Evolutionary conservation across 768 basidiomycete genomes (phyloP), one percentile per base, ranked within the genome.

Genomic region (Steccherinum ochraceum): DNA sequence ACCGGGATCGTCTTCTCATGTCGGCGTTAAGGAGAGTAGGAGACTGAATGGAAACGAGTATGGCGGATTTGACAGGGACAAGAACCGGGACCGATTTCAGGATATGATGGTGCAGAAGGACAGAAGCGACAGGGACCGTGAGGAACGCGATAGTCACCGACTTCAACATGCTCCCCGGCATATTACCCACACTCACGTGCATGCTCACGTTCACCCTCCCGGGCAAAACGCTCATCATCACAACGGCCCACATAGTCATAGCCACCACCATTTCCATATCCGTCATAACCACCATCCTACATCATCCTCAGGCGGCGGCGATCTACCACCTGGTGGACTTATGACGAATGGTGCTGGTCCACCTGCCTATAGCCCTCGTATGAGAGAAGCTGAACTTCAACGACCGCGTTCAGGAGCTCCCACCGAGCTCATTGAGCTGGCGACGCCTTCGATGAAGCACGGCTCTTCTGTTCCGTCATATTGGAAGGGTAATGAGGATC

Each of bases 211-310:
- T 23, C 54, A 61, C 40, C 52, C 52, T 7, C 65, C 56, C n/a
- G 54, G 40, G 2, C 64, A 61, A 19, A 43, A 52, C 2, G 44
- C 46, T 10, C 63, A 60, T 2, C 53, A 57, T 11, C 41, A 25
- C 51, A 49, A 45, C 11, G 18, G 23, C 4, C 63, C 63, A 18
- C 54, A 47, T 27, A 56, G 46, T 16, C 58, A 20, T 57, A 59
- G 3, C 59, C 46, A 13, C 58, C 58, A n/a, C 19, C 50, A 46
- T 42, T 53, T 48, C n/a, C 41, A 43, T 43, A 10, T 23, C 43
- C 61, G 63, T 49, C 69, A 68, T 45, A 62, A 67, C 42, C 58
- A 64, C 24, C 64, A 65, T 45, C 67, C 68, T 50, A 66, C 68
- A 25, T n/a, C 63, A 66, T 46, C 69, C 64, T 49, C 62, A 55